Percentiles rank a stretch among this genome's conserved stretches.
phyloP scores from a whole-genome alignment of 2,329 filamentous ascomycete genomes.

The Fonsecaea monophora region DNA sequence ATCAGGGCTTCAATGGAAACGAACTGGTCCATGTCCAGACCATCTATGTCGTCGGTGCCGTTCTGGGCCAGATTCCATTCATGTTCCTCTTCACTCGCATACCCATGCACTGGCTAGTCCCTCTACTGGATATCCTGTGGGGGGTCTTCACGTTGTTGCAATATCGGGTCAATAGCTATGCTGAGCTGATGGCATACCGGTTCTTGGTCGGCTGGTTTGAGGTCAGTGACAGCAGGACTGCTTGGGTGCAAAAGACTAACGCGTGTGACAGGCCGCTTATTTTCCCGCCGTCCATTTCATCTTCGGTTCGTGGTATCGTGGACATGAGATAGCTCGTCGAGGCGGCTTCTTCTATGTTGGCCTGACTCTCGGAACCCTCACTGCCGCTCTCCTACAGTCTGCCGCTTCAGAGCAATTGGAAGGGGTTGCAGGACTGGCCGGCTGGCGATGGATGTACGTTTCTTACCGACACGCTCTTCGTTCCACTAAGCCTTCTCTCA shows the following conservation, averaged over 20 bases:
- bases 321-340: constrained; percentile 46
- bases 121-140: constrained; percentile 61
- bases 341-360: constrained; percentile 48
- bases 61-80: constrained; percentile 60
- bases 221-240: constrained; percentile 47
- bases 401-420: constrained; percentile 61
- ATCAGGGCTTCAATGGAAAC: constrained; percentile 56
- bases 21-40: constrained; percentile 63
- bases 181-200: constrained; percentile 40
- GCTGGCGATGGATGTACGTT: constrained; percentile 62
- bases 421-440: constrained; percentile 56
- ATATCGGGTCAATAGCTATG: constrained; percentile 51
- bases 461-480: not conserved
- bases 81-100: constrained; percentile 57
- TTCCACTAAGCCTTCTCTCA: not conserved
- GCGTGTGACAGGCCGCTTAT: constrained; percentile 56
- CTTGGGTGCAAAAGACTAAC: not conserved
- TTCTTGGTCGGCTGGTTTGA: constrained; percentile 31
- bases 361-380: constrained; percentile 54
- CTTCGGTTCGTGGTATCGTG: constrained; percentile 37
- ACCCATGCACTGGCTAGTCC: constrained; percentile 60
- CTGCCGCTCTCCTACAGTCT: constrained; percentile 63
- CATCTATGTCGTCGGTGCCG: constrained; percentile 59
- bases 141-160: constrained; percentile 64
- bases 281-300: constrained; percentile 45